These are phyloP conservation scores for Diddensiella transvaalensis DNA, from an alignment of 805 yeast species.

Conservation along the genomic window DNA sequence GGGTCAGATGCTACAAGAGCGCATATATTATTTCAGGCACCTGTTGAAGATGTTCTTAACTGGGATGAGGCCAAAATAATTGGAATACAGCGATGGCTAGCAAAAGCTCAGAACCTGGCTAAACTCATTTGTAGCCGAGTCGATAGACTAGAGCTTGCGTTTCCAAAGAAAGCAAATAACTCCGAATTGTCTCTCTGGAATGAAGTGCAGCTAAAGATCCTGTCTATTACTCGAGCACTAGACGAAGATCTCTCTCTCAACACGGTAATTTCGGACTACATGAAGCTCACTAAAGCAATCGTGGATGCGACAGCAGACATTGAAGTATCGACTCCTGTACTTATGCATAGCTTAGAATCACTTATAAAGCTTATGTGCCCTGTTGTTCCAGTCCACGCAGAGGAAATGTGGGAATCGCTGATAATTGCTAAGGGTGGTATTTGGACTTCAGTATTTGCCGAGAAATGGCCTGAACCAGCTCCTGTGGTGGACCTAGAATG, in stretches of 20 bases:
- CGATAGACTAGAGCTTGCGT: not conserved
- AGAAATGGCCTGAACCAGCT: constrained; percentile 65
- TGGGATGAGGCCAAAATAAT: constrained; percentile 90
- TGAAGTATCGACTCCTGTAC: constrained; percentile 39
- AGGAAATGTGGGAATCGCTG: constrained; percentile 70
- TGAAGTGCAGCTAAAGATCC: constrained; percentile 45
- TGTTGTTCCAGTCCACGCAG: constrained; percentile 75
- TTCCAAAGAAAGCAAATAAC: constrained; percentile 29
- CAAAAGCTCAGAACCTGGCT: constrained; percentile 43
- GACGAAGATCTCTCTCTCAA: constrained; percentile 61
- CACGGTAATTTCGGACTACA: constrained; percentile 83
- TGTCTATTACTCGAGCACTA: constrained; percentile 56
- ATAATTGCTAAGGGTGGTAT: constrained; percentile 26
- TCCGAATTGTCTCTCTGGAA: constrained; percentile 58
- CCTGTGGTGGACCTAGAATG: constrained; percentile 10
- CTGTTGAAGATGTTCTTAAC: constrained; percentile 70
- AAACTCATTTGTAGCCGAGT: constrained; percentile 1
- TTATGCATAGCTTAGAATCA: constrained; percentile 48
- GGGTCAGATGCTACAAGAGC: constrained; percentile 97
- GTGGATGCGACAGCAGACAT: constrained; percentile 37
- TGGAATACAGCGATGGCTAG: constrained; percentile 86
- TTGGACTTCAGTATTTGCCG: constrained; percentile 51
- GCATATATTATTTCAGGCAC: constrained; percentile 88
- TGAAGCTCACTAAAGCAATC: constrained; percentile 69
- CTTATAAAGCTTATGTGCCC: constrained; percentile 69